Conservation (phyloP, 2,329 filamentous ascomycete genomes). For the Stemphylium vesicarium region DNA sequence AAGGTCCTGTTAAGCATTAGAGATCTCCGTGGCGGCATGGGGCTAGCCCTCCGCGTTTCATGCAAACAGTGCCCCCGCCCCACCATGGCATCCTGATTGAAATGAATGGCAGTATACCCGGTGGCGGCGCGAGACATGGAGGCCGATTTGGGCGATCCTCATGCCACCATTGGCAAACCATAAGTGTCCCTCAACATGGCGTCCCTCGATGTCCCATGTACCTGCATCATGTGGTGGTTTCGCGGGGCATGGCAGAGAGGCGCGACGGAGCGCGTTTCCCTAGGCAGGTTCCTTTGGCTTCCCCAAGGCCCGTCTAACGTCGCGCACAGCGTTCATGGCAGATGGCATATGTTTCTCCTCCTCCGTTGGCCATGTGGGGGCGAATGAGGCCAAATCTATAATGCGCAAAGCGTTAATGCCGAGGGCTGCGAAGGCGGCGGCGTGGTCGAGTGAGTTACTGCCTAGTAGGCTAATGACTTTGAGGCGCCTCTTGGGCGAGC, state of each 20-base stretch:
- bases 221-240: constrained; percentile 2
- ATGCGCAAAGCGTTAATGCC: not conserved
- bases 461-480: constrained; percentile 14
- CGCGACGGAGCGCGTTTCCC: not conserved
- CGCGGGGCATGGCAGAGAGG: not conserved
- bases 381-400: not conserved
- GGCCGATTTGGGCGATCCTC: constrained; percentile 1
- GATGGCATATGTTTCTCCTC: not conserved
- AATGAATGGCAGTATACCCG: constrained; percentile 13
- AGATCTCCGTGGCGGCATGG: constrained; percentile 16
- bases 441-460: constrained; percentile 9
- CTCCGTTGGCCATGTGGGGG: not conserved
- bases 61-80: constrained; percentile 21
- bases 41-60: constrained; percentile 7
- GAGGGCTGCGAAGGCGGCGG: constrained; percentile 1
- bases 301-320: constrained; percentile 9
- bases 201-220: not conserved
- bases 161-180: constrained; percentile 22
- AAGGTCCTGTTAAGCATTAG: constrained; percentile 30
- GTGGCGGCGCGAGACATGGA: constrained; percentile 6
- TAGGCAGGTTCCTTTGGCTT: not conserved
- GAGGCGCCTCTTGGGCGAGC: constrained; percentile 4
- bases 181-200: not conserved
- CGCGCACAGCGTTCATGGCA: not conserved
- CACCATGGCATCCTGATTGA: constrained; percentile 13